A percentile compares a stretch with the other conserved stretches of the same genome.
phyloP scores from a whole-genome alignment of 176 grass and related monocot species.

The Paspalum notatum region DNA sequence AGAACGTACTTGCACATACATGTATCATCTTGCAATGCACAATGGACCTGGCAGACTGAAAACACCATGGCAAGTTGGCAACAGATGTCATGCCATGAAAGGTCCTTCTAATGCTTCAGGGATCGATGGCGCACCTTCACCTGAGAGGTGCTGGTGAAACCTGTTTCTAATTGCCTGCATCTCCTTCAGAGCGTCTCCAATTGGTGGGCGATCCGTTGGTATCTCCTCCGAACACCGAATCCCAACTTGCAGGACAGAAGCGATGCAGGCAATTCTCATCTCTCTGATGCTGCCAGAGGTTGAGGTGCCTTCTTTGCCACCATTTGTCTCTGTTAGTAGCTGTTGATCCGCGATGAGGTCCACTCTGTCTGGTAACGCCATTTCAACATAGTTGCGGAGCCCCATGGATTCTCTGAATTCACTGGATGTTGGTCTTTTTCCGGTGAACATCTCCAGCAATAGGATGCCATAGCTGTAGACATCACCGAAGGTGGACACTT shows the following conservation, averaged over 20 bases:
- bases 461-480: conserved; percentile 34
- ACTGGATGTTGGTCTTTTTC: conserved; percentile 12
- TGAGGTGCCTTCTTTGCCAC: not conserved
- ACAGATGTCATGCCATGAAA: not conserved
- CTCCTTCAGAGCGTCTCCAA: not conserved
- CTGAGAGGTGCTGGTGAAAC: not conserved
- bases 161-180: not conserved
- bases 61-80: too few relatives aligned
- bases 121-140: not conserved
- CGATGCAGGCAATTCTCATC: not conserved
- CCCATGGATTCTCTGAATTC: not conserved
- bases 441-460: conserved; percentile 37
- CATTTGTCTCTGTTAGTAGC: not conserved
- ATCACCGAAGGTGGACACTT: conserved; percentile 23
- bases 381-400: not conserved
- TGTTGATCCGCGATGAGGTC: not conserved
- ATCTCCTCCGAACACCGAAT: not conserved
- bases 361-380: not conserved
- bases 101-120: not conserved
- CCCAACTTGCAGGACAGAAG: conserved; percentile 15
- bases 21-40: not conserved
- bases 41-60: not conserved
- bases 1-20: not conserved
- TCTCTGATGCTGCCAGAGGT: not conserved
- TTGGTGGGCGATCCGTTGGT: not conserved